A percentile compares a stretch with the other conserved stretches of the same genome.
These are phyloP conservation scores for Mucor ambiguus DNA, from an alignment of 371 early-diverging fungal genomes.

Conservation along the genomic window DNA sequence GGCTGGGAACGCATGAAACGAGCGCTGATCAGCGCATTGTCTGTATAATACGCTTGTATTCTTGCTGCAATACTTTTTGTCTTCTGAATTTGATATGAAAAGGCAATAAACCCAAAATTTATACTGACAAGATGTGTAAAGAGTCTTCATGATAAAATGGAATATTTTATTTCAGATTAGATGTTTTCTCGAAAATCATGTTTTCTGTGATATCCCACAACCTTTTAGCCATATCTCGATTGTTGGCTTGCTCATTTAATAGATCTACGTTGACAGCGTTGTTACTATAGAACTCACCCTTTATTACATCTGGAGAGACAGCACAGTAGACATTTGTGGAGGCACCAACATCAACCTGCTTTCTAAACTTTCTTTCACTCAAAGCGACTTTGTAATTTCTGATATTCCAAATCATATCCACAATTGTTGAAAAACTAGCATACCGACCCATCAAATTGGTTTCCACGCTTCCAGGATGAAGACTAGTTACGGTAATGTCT, in stretches of 20 bases:
- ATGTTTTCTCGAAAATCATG: not conserved
- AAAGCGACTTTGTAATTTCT: not conserved
- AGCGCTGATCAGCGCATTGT: no score
- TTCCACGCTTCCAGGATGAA: conserved; percentile 8
- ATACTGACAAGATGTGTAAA: no score
- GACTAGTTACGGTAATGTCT: conserved; percentile 1
- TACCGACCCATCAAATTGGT: not conserved
- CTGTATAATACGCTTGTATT: no score
- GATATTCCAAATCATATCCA: not conserved
- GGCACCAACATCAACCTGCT: not conserved
- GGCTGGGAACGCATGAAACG: no score
- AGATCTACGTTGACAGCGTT: not conserved
- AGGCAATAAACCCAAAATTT: no score
- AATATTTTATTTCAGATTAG: not conserved
- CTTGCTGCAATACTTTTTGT: no score
- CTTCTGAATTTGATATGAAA: no score
- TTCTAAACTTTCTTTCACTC: not conserved
- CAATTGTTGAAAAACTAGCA: not conserved
- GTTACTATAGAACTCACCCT: conserved; percentile 3
- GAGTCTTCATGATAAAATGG: no score
- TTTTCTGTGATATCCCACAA: conserved; percentile 4
- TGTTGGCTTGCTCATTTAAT: conserved; percentile 5
- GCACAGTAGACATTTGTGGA: conserved; percentile 13
- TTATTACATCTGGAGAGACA: conserved; percentile 7
- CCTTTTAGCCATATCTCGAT: not conserved